phyloP scores from a whole-genome alignment of 192 early-diverging fungal genomes.

The Gonapodya sp. region DNA sequence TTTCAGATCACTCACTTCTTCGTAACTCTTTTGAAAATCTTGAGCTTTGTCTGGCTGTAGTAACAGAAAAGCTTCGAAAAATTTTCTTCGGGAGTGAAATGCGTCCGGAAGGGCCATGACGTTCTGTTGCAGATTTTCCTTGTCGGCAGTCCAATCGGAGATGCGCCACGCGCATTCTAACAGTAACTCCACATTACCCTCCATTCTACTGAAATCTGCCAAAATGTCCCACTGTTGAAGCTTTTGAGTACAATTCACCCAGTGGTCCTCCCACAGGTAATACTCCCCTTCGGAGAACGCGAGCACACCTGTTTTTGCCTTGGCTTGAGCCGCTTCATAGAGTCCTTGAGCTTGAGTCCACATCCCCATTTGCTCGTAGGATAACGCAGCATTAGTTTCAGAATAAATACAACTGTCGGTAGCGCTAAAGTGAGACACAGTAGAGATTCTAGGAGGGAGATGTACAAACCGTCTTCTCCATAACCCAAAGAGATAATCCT shows the following conservation, averaged over 20 bases:
- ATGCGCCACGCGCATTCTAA: slow-evolving; percentile 89
- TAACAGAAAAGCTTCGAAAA: slow-evolving; percentile 80
- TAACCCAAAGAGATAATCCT: slow-evolving; percentile 85
- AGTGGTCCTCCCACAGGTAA: slow-evolving; percentile 94
- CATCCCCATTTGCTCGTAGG: slow-evolving; percentile 87
- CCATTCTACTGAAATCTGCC: slow-evolving; percentile 81
- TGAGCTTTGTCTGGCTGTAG: slow-evolving; percentile 49
- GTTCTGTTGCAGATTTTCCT: slow-evolving; percentile 2
- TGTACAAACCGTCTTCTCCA: slow-evolving; percentile 67
- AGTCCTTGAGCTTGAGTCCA: slow-evolving; percentile 85
- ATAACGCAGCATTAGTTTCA: slow-evolving; percentile 94
- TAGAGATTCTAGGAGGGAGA: too few relatives aligned
- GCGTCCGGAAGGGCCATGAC: slow-evolving; percentile 35
- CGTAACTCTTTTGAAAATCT: slow-evolving; percentile 56
- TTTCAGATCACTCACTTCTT: slow-evolving; percentile 70
- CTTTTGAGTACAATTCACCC: slow-evolving; percentile 80
- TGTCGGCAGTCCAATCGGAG: slow-evolving; percentile 85
- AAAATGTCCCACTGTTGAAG: slow-evolving; percentile 98
- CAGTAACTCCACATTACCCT: slow-evolving; percentile 74
- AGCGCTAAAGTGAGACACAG: slow-evolving; percentile 18
- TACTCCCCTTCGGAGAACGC: slow-evolving; percentile 95
- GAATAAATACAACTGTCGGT: slow-evolving; percentile 47
- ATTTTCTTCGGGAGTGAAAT: slow-evolving; percentile 58
- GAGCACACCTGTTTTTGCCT: slow-evolving; percentile 72
- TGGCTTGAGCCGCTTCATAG: slow-evolving; percentile 88